Base-by-base conservation (phyloP, 1,139 yeast genomes). In the Meyerozyma smithsonii region DNA sequence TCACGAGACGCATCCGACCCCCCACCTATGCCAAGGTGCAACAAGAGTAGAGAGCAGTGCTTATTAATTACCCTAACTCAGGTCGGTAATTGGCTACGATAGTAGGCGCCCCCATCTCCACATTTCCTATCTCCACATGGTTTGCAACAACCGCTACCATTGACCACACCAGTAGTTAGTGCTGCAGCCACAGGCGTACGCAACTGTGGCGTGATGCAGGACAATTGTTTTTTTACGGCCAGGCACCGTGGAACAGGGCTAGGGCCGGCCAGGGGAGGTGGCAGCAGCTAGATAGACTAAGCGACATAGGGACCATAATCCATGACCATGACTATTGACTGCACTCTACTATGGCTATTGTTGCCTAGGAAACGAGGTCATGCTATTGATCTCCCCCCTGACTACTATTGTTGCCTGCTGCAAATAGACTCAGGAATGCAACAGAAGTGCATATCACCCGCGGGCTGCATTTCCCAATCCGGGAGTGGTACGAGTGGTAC, bases 11-110 rank as follows among this genome's bases (percentile, higher is more conserved):
- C 48, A 61, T 94, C 42, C 78, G 89, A 48, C 98, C 98, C 7
- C 98, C 98, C 32, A 89, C 86, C 56, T 92, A 94, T 61, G 97
- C 97, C n/a, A 92, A 92, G 58, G 97, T 92, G 37, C 97, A 87
- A 59, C 94, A 83, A 46, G 80, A 65, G 44, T 66, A 52, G 28
- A 19, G 5, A 20, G n/a, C 8, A 18, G 12, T 32, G 15, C n/a
- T 34, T 25, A n/a, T n/a, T 6, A 25, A 8, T 8, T n/a, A n/a
- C 12, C 12, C 8, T 26, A 26, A 26, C 12, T 26, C 15, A 3
- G 10, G 12, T 14, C 17, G 8, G 8, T 8, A 12, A 23, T 23
- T 23, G 25, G 25, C n/a, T n/a, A n/a, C n/a, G n/a, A 4, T 4
- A 11, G 12, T 12, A 23, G 25, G 4, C 12, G 25, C 5, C 4